These are phyloP conservation scores for Penicillium occitanis DNA, from an alignment of 2,329 filamentous ascomycete species.

Conservation along the genomic window DNA sequence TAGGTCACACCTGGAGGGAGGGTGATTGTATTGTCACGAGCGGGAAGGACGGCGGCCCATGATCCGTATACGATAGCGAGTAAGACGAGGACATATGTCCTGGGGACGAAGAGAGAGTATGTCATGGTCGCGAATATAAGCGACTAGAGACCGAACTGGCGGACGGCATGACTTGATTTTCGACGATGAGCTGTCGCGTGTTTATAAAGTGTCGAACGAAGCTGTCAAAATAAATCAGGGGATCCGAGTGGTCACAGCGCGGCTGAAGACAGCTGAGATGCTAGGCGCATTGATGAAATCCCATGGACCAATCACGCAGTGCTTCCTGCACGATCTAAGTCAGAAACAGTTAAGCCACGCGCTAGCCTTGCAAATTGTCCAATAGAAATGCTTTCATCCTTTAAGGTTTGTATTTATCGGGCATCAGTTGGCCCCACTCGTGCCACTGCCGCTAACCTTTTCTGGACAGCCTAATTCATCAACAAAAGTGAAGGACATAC, in stretches of 20 bases:
- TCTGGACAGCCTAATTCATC: not conserved
- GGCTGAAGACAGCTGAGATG: not conserved
- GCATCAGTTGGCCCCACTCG: not conserved
- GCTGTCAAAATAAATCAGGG: not conserved
- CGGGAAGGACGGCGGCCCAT: not conserved
- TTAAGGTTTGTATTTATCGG: not conserved
- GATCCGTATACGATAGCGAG: not conserved
- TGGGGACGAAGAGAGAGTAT: not conserved
- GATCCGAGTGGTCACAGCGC: not conserved
- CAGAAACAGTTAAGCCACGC: not conserved
- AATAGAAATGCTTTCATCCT: not conserved
- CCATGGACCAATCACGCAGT: not conserved
- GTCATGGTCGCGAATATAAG: conserved; percentile 26
- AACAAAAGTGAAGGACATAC: not conserved
- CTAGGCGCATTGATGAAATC: not conserved
- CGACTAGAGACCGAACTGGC: not conserved
- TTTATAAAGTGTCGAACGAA: too few species aligned
- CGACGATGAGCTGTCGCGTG: not conserved
- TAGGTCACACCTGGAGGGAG: conserved; percentile 9
- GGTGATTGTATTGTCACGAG: not conserved
- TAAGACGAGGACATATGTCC: not conserved
- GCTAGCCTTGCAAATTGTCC: not conserved
- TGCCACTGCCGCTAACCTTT: not conserved
- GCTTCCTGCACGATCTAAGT: not conserved
- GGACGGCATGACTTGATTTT: not conserved